A percentile compares a stretch with the other conserved stretches of the same genome.
These are phyloP conservation scores for Lentinula sp. DNA, from an alignment of 768 basidiomycete genomes.

Conservation along the genomic window DNA sequence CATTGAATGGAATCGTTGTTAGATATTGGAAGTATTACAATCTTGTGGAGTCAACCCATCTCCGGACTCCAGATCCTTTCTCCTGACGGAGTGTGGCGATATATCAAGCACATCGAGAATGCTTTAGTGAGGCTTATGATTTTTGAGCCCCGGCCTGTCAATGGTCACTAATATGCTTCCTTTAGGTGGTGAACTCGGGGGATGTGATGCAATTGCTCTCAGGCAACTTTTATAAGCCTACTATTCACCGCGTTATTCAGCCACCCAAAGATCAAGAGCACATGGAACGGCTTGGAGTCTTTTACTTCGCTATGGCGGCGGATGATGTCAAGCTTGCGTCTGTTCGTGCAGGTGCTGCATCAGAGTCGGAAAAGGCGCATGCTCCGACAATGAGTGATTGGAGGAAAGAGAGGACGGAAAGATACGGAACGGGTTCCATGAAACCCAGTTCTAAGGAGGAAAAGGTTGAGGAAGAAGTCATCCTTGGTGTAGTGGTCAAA, in stretches of 20 bases:
- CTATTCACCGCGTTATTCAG: conserved; percentile 56
- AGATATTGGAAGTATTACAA: conserved; percentile 52
- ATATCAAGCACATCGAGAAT: conserved; percentile 54
- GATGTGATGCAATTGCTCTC: conserved; percentile 57
- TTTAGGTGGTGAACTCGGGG: conserved; percentile 50
- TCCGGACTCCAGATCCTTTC: conserved; percentile 52
- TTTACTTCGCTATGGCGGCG: conserved; percentile 52
- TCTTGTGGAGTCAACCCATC: conserved; percentile 59
- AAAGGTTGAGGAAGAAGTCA: conserved; percentile 47
- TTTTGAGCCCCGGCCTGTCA: not conserved
- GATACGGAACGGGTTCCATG: conserved; percentile 45
- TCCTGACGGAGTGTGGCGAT: conserved; percentile 47
- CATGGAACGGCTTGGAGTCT: conserved; percentile 46
- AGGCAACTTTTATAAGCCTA: conserved; percentile 53
- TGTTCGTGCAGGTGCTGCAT: conserved; percentile 27
- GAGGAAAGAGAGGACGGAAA: conserved; percentile 42
- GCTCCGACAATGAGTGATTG: conserved; percentile 49
- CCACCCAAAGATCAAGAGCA: conserved; percentile 50
- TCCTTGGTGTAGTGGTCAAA: conserved; percentile 49
- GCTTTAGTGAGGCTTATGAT: conserved; percentile 35
- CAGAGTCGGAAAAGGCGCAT: conserved; percentile 11
- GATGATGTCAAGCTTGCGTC: conserved; percentile 44
- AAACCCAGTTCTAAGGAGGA: conserved; percentile 28
- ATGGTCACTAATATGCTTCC: not conserved
- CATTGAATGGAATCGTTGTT: not conserved